phyloP scores from a whole-genome alignment of 495 filamentous ascomycete species.

The Penicillium verhagenii region DNA sequence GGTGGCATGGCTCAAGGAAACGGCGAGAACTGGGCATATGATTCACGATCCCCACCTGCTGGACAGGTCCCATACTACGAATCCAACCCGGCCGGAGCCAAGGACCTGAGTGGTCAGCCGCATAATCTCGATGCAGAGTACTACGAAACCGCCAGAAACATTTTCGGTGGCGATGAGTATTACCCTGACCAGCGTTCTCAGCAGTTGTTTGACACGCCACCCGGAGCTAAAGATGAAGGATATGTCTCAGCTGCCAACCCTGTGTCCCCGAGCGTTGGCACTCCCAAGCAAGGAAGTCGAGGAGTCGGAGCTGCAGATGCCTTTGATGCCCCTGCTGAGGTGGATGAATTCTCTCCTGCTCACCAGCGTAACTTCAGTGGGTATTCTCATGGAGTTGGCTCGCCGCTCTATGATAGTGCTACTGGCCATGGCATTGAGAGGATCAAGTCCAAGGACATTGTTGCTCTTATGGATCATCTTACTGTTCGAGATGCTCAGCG shows the following conservation, averaged over 20 bases:
- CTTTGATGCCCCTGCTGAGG: slow-evolving; percentile 59
- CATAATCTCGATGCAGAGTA: slow-evolving; percentile 37
- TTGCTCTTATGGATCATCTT: slow-evolving; percentile 97
- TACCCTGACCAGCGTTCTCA: slow-evolving; percentile 32
- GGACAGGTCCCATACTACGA: slow-evolving; percentile 44
- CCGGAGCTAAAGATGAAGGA: slow-evolving; percentile 72
- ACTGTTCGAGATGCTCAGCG: slow-evolving; percentile 97
- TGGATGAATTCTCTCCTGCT: slow-evolving; percentile 56
- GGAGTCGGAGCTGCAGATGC: slow-evolving; percentile 57
- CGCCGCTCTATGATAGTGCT: slow-evolving; percentile 86
- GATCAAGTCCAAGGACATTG: slow-evolving; percentile 96
- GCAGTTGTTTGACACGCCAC: slow-evolving; percentile 42
- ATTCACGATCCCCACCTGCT: slow-evolving; percentile 46
- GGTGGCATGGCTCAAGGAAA: slow-evolving; percentile 48
- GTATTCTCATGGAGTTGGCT: slow-evolving; percentile 75
- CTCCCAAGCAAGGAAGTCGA: slow-evolving; percentile 61
- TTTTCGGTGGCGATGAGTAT: slow-evolving; percentile 39
- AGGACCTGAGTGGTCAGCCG: slow-evolving; percentile 31
- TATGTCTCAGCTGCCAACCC: slow-evolving; percentile 85
- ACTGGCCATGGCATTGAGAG: slow-evolving; percentile 86
- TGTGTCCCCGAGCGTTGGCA: slow-evolving; percentile 53
- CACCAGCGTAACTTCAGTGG: slow-evolving; percentile 77
- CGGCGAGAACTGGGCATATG: slow-evolving; percentile 54
- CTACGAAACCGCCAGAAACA: slow-evolving; percentile 39
- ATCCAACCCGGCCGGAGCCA: slow-evolving; percentile 38